These are phyloP conservation scores for Physcomitrium patens DNA, from an alignment of 225 moss, liverwort and hornwort species.

Conservation along the genomic window DNA sequence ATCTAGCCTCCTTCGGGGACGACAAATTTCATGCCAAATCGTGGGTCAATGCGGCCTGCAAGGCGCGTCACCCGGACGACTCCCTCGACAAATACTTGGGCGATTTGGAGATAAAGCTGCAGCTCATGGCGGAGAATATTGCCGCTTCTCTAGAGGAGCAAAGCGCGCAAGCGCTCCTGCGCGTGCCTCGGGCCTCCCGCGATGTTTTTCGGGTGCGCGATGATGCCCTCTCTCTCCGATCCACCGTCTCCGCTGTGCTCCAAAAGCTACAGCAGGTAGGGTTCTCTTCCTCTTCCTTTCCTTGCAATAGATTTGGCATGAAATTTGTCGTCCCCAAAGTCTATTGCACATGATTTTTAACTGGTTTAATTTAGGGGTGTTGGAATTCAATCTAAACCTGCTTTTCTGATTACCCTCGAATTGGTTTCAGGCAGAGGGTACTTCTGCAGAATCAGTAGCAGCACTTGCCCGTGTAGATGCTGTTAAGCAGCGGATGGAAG, in stretches of 20 bases:
- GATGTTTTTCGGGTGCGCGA: slow-evolving; percentile 94
- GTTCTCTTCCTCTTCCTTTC: background rate
- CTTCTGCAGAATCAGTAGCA: slow-evolving; percentile 97
- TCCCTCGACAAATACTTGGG: slow-evolving; percentile 86
- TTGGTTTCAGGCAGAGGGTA: slow-evolving; percentile 82
- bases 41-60: slow-evolving; percentile 94
- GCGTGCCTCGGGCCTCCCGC: slow-evolving; percentile 92
- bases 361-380: background rate
- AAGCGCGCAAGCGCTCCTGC: slow-evolving; percentile 82
- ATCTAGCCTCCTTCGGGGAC: slow-evolving; percentile 87
- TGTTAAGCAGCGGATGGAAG: slow-evolving; percentile 99
- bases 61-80: slow-evolving; percentile 89
- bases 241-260: slow-evolving; percentile 92
- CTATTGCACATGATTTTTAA: background rate
- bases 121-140: slow-evolving; percentile 94
- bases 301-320: too few species aligned
- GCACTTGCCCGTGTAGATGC: slow-evolving; percentile 93
- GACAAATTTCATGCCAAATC: slow-evolving; percentile 89
- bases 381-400: background rate
- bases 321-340: too few species aligned
- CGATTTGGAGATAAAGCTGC: slow-evolving; percentile 99
- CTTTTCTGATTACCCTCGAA: background rate
- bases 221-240: slow-evolving; percentile 88
- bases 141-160: slow-evolving; percentile 86
- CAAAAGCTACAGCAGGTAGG: slow-evolving; percentile 86